Conservation (phyloP, 768 basidiomycete genomes). For the Pisolithus tinctorius region DNA sequence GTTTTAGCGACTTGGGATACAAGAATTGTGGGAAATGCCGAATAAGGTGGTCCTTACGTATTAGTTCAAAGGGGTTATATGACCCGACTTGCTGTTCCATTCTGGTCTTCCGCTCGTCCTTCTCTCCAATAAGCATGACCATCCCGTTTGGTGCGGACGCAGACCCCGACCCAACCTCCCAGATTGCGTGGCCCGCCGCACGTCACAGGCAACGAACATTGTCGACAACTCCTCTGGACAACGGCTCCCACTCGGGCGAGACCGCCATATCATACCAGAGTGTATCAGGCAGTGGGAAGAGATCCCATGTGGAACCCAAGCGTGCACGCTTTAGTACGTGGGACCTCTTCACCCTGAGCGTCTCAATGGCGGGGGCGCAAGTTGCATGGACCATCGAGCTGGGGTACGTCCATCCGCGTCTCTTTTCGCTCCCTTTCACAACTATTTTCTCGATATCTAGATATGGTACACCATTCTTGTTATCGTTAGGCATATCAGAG, state of each 20-base stretch:
- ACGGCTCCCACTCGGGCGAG: slow-evolving; percentile 12
- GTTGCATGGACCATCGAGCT: slow-evolving; percentile 95
- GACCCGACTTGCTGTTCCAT: slow-evolving; percentile 2
- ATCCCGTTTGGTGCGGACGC: slow-evolving; percentile 44
- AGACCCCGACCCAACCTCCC: slow-evolving; percentile 74
- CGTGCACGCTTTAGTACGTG: slow-evolving; percentile 39
- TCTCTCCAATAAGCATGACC: slow-evolving; percentile 39
- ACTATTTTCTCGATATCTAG: slow-evolving; percentile 54
- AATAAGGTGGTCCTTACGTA: too few species aligned
- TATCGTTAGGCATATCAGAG: slow-evolving; percentile 75
- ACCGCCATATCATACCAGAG: slow-evolving; percentile 24
- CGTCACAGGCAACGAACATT: slow-evolving; percentile 26
- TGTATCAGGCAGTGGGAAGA: slow-evolving; percentile 26
- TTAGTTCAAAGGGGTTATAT: too few species aligned
- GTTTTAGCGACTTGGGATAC: too few species aligned
- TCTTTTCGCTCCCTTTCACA: slow-evolving; percentile 1
- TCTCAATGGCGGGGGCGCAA: slow-evolving; percentile 93
- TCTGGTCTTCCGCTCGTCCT: neutral
- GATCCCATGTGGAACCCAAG: slow-evolving; percentile 13
- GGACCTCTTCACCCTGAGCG: slow-evolving; percentile 74
- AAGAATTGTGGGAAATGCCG: too few species aligned
- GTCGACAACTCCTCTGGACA: slow-evolving; percentile 18
- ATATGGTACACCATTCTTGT: slow-evolving; percentile 92
- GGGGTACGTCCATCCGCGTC: slow-evolving; percentile 48
- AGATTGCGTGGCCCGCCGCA: slow-evolving; percentile 68